Conservation (phyloP, 352 stramenopile genomes). For the Hyaloperonospora brassicae region DNA sequence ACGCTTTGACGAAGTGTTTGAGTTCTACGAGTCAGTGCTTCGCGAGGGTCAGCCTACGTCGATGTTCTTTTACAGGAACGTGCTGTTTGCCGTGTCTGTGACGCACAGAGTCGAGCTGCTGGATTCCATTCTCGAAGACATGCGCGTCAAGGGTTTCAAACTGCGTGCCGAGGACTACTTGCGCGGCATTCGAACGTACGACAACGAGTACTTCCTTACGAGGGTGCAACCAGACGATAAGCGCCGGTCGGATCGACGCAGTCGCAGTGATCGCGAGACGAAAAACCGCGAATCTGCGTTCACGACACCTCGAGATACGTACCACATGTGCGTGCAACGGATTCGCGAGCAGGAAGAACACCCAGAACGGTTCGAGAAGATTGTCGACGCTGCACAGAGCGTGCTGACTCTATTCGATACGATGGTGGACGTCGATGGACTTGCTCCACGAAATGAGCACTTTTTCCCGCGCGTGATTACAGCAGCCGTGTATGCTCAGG, state of each 20-base stretch:
- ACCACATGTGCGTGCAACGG: slow-evolving; percentile 35
- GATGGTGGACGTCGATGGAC: slow-evolving; percentile 44
- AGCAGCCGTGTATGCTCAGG: slow-evolving; percentile 40
- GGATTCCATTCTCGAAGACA: slow-evolving; percentile 40
- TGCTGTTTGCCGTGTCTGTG: slow-evolving; percentile 38
- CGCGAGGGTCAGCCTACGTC: slow-evolving; percentile 37
- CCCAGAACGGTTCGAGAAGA: slow-evolving; percentile 35
- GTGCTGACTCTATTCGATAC: slow-evolving; percentile 52
- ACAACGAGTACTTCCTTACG: slow-evolving; percentile 37
- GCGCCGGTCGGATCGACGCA: slow-evolving; percentile 6
- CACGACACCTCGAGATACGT: slow-evolving; percentile 34
- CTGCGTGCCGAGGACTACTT: slow-evolving; percentile 46
- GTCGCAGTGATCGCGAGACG: slow-evolving; percentile 2
- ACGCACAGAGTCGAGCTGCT: slow-evolving; percentile 28
- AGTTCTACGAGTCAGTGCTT: slow-evolving; percentile 39
- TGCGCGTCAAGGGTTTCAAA: slow-evolving; percentile 65
- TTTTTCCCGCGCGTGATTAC: slow-evolving; percentile 50
- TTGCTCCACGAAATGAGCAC: slow-evolving; percentile 23
- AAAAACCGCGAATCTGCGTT: slow-evolving; percentile 10
- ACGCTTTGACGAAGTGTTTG: slow-evolving; percentile 33
- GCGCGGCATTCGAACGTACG: slow-evolving; percentile 40
- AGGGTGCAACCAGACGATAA: slow-evolving; percentile 12
- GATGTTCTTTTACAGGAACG: slow-evolving; percentile 54
- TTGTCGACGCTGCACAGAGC: slow-evolving; percentile 24
- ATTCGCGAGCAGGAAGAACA: slow-evolving; percentile 34